Conservation (phyloP, 208 protist genomes). For the Leptomonas seymouri region DNA sequence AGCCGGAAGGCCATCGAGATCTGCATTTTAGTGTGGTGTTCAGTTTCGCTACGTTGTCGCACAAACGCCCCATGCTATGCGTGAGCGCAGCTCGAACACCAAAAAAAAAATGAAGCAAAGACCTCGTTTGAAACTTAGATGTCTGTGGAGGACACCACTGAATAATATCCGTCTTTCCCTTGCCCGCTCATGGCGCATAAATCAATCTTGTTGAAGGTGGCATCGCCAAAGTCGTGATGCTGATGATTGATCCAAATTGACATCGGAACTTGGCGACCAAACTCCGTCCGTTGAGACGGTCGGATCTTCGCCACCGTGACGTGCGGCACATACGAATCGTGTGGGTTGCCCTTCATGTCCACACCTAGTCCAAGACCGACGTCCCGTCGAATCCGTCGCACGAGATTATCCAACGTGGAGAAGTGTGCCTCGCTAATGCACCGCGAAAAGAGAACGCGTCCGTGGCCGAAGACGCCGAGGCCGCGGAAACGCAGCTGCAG, state of each 20-base stretch:
- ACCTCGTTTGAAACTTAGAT: not conserved
- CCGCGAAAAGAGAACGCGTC: conserved; percentile 81
- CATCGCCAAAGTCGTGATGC: conserved; percentile 86
- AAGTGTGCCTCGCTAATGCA: conserved; percentile 69
- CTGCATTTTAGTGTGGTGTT: too few relatives aligned
- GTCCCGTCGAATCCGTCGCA: conserved; percentile 54
- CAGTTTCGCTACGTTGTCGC: not conserved
- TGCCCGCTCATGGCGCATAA: conserved; percentile 76
- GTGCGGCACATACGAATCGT: conserved; percentile 91
- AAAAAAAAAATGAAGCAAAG: too few relatives aligned
- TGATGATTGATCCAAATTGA: conserved; percentile 70
- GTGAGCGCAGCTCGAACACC: too few relatives aligned
- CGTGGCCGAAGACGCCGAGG: conserved; percentile 78
- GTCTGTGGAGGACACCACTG: conserved; percentile 40
- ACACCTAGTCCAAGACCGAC: conserved; percentile 60
- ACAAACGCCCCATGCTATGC: too few relatives aligned
- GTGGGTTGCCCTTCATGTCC: conserved; percentile 87
- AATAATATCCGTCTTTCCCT: conserved; percentile 70
- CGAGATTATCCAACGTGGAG: conserved; percentile 53
- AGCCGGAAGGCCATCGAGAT: not conserved
- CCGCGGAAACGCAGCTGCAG: conserved; percentile 80
- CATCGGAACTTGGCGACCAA: conserved; percentile 60
- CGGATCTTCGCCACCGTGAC: conserved; percentile 87
- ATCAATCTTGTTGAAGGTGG: conserved; percentile 71
- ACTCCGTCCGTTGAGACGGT: conserved; percentile 41